Percentiles rank a stretch among this genome's conserved stretches.
These are phyloP conservation scores for Lentinula guzmanii DNA, from an alignment of 768 basidiomycete species.

Conservation along the genomic window DNA sequence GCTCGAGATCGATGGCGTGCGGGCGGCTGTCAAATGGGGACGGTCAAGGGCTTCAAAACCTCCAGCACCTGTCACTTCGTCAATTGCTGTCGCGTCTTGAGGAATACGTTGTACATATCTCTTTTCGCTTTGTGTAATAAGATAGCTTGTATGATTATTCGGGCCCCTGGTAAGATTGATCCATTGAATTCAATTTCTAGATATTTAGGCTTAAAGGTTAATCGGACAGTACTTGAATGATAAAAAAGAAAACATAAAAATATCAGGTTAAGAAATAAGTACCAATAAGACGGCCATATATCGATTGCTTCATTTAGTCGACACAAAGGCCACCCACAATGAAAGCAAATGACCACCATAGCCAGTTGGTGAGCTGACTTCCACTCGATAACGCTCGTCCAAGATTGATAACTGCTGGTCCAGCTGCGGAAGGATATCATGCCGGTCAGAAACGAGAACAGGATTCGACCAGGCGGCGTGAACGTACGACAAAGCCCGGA, in stretches of 20 bases:
- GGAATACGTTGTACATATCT: neutral
- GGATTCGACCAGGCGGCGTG: neutral
- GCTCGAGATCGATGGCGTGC: slow-evolving; percentile 76
- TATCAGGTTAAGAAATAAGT: neutral
- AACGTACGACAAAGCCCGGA: slow-evolving; percentile 57
- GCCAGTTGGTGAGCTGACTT: slow-evolving; percentile 22
- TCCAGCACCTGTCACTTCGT: slow-evolving; percentile 13
- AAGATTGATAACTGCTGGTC: slow-evolving; percentile 57
- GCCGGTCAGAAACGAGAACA: neutral
- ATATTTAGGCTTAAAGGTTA: neutral
- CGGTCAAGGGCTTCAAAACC: slow-evolving; percentile 52
- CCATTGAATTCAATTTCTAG: neutral
- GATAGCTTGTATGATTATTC: neutral
- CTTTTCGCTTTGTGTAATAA: neutral
- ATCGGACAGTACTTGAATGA: no score
- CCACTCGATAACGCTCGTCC: slow-evolving; percentile 40
- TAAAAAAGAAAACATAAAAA: neutral
- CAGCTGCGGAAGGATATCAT: slow-evolving; percentile 32
- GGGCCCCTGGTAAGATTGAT: no score
- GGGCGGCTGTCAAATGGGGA: slow-evolving; percentile 82
- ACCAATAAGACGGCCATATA: no score
- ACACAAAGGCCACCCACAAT: slow-evolving; percentile 33
- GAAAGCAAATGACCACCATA: slow-evolving; percentile 37
- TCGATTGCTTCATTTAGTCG: neutral
- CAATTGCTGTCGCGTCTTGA: slow-evolving; percentile 10